Evolutionary conservation across 192 early-diverging fungal species (phyloP).

Genomic region (Coemansia sp.): DNA sequence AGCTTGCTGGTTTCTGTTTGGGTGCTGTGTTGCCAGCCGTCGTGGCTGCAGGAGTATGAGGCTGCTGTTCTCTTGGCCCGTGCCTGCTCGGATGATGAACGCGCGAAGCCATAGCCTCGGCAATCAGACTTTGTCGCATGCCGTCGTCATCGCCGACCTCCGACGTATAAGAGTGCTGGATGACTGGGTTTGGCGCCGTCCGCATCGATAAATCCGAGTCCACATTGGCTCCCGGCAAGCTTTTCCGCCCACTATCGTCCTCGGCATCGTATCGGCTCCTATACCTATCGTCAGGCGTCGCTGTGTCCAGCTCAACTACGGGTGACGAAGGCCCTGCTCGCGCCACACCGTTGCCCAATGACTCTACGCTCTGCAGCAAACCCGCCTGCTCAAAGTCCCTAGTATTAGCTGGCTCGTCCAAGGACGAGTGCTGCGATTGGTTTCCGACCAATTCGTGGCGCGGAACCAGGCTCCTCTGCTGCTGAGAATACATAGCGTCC

Average conservation of each 20-base stretch:
- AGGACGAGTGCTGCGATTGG: conserved; percentile 9
- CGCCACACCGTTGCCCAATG: conserved; percentile 20
- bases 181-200: conserved; percentile 7
- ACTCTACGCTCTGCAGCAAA: conserved; percentile 45
- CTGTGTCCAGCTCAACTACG: conserved; percentile 33
- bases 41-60: not conserved
- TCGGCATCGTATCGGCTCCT: not conserved
- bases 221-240: not conserved
- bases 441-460: not conserved
- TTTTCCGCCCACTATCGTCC: not conserved
- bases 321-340: conserved; percentile 26
- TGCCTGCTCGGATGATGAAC: not conserved
- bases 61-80: not conserved
- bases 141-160: not conserved
- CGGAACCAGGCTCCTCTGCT: not conserved
- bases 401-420: conserved; percentile 26
- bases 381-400: conserved; percentile 32
- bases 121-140: conserved; percentile 48
- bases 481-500: not conserved
- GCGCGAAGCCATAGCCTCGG: conserved; percentile 41
- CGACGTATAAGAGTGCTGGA: not conserved
- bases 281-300: conserved; percentile 20
- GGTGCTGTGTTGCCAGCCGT: not conserved
- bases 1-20: not conserved
- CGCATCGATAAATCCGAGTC: conserved; percentile 20